A percentile compares a stretch with the other conserved stretches of the same genome.
phyloP scores from a whole-genome alignment of 495 filamentous ascomycete species.

The Penicillium maclennaniae region DNA sequence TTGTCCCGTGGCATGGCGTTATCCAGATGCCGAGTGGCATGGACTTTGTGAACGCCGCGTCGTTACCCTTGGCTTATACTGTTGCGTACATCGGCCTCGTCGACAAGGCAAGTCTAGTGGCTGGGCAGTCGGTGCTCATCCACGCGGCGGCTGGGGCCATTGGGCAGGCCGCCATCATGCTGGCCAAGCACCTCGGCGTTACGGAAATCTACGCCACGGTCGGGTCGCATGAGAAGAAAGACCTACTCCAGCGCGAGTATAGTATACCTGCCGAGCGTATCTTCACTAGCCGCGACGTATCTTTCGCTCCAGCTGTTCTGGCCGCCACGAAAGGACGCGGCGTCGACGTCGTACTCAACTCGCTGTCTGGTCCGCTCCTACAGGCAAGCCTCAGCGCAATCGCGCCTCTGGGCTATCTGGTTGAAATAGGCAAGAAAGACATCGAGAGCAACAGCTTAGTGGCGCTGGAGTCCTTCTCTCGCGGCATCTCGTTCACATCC shows the following conservation, averaged over 20 bases:
- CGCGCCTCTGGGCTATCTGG: slow-evolving; percentile 44
- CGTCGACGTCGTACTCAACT: slow-evolving; percentile 56
- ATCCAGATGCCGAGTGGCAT: not conserved
- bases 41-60: slow-evolving; percentile 3
- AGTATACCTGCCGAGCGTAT: slow-evolving; percentile 51
- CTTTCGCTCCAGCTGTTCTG: slow-evolving; percentile 37
- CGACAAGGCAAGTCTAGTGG: not conserved
- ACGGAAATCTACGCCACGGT: slow-evolving; percentile 61
- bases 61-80: slow-evolving; percentile 4
- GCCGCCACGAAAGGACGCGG: slow-evolving; percentile 42
- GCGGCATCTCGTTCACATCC: slow-evolving; percentile 19
- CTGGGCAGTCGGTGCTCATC: slow-evolving; percentile 42
- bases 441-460: slow-evolving; percentile 15
- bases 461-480: slow-evolving; percentile 20
- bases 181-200: slow-evolving; percentile 52
- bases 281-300: slow-evolving; percentile 45
- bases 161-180: slow-evolving; percentile 57
- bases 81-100: slow-evolving; percentile 3
- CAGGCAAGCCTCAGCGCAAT: slow-evolving; percentile 39
- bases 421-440: slow-evolving; percentile 52
- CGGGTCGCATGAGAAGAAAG: slow-evolving; percentile 47
- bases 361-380: slow-evolving; percentile 38
- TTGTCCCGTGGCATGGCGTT: not conserved
- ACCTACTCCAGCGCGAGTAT: slow-evolving; percentile 46
- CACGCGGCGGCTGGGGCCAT: slow-evolving; percentile 55